A percentile compares a stretch with the other conserved stretches of the same genome.
Evolutionary conservation across 2,329 filamentous ascomycete species (phyloP).

Genomic region (Teratosphaeria epicoccoides): DNA sequence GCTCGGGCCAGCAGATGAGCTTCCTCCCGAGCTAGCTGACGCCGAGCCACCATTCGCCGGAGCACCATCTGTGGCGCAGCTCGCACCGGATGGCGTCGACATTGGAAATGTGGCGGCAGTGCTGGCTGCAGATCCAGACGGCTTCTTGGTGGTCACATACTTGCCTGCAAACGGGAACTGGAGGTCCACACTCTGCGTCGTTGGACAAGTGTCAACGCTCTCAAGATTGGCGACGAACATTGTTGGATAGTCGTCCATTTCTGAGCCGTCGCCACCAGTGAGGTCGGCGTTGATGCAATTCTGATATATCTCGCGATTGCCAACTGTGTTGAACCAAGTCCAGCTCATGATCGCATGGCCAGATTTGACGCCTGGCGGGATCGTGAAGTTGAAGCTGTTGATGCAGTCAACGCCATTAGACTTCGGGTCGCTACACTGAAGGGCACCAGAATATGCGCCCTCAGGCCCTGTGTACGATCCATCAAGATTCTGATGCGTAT

Average conservation of each 20-base stretch:
- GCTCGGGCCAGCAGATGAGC: background rate
- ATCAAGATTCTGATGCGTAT: slow-evolving; percentile 45
- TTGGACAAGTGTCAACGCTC: slow-evolving; percentile 41
- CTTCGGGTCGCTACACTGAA: slow-evolving; percentile 7
- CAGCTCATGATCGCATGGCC: slow-evolving; percentile 77
- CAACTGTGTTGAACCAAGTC: slow-evolving; percentile 90
- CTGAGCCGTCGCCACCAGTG: slow-evolving; percentile 41
- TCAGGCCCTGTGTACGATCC: slow-evolving; percentile 14
- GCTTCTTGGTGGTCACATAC: slow-evolving; percentile 37
- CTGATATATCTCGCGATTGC: slow-evolving; percentile 97
- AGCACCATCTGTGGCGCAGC: slow-evolving; percentile 7
- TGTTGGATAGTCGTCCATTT: slow-evolving; percentile 54
- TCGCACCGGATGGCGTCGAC: slow-evolving; percentile 13
- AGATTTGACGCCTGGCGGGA: slow-evolving; percentile 60
- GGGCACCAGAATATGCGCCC: slow-evolving; percentile 17
- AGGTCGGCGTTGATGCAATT: slow-evolving; percentile 75
- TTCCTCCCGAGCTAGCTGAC: background rate
- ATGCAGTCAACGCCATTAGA: slow-evolving; percentile 18
- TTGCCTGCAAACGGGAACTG: slow-evolving; percentile 59
- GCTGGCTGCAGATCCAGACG: slow-evolving; percentile 6
- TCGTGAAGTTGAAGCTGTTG: slow-evolving; percentile 56
- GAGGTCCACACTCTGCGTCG: slow-evolving; percentile 45
- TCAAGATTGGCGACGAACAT: slow-evolving; percentile 67
- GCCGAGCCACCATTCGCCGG: background rate
- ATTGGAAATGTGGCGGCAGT: slow-evolving; percentile 10